Evolutionary conservation across 495 filamentous ascomycete species (phyloP), one percentile per base, ranked within the genome.

Genomic region (Pseudotulostoma volvatum): DNA sequence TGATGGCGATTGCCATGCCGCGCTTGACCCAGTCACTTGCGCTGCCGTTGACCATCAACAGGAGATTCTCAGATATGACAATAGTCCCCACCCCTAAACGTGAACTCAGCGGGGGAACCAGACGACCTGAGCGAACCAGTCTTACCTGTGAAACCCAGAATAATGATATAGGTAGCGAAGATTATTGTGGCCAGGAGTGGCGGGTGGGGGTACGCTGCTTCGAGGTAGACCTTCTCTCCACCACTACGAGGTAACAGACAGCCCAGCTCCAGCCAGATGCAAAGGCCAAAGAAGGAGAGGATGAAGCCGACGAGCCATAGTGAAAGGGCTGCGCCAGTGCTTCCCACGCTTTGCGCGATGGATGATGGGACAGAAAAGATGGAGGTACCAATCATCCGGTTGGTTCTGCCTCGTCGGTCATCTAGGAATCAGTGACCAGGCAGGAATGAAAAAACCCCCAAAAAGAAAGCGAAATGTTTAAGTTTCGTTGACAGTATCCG

Each of bases 141-240:
- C n/a, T n/a, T n/a, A n/a, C n/a, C n/a, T n/a, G n/a, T n/a, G n/a
- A n/a, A 68, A 8, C 68, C 68, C 4, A 72, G 55, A 17, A 69
- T 41, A 19, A 77, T 59, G 39, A 74, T 68, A 42, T 76, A 74
- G 1, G 71, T 60, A 4, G 71, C 70, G 46, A 74, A 72, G 45
- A 79, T 66, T 42, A 65, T 71, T 0, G 74, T 77, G n/a, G 67
- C 71, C 1, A 82, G 55, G 59, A 77, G 79, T 45, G 67, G 70
- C 9, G 79, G 77, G 38, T 68, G 71, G 30, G 65, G 64, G 55
- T 64, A 79, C 32, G 81, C 68, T 31, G 68, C 71, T 53, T 83
- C 76, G 38, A 81, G 71, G 42, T 81, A 81, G 48, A 78, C 76
- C 53, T 84, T 83, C 36, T 74, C 67, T 16, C 78, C 78, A 17